Conservation (phyloP, 768 basidiomycete genomes). For the Stropharia rugosoannulata region DNA sequence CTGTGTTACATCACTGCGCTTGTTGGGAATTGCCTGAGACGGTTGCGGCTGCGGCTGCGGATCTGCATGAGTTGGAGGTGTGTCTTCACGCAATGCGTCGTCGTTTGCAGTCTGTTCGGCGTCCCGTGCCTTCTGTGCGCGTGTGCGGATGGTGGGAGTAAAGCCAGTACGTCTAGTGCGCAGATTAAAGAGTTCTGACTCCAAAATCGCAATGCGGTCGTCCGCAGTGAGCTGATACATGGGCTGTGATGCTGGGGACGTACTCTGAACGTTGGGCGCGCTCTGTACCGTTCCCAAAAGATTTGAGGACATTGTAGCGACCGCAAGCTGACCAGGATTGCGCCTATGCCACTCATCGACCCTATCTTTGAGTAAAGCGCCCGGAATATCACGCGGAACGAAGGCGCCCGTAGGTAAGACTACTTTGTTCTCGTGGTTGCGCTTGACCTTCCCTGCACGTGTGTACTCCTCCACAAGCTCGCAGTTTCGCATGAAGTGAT, state of each 20-base stretch:
- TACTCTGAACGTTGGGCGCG: not conserved
- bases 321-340: constrained; percentile 13
- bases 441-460: constrained; percentile 16
- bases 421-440: constrained; percentile 22
- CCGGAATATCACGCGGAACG: constrained; percentile 15
- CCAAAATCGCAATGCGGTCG: constrained; percentile 7
- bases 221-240: constrained; percentile 1
- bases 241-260: not conserved
- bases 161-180: not conserved
- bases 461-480: constrained; percentile 16
- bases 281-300: not conserved
- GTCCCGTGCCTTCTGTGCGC: no score
- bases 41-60: no score
- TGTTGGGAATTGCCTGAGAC: not conserved
- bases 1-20: not conserved
- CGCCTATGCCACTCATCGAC: constrained; percentile 17
- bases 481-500: constrained; percentile 24
- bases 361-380: constrained; percentile 4
- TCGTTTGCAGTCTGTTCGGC: not conserved
- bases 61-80: no score
- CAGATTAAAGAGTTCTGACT: constrained; percentile 12
- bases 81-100: no score
- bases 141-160: not conserved
- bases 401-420: constrained; percentile 21
- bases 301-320: not conserved